Evolutionary conservation across 352 stramenopile genomes (phyloP).

Genomic region (Globisporangium cystogenes): DNA sequence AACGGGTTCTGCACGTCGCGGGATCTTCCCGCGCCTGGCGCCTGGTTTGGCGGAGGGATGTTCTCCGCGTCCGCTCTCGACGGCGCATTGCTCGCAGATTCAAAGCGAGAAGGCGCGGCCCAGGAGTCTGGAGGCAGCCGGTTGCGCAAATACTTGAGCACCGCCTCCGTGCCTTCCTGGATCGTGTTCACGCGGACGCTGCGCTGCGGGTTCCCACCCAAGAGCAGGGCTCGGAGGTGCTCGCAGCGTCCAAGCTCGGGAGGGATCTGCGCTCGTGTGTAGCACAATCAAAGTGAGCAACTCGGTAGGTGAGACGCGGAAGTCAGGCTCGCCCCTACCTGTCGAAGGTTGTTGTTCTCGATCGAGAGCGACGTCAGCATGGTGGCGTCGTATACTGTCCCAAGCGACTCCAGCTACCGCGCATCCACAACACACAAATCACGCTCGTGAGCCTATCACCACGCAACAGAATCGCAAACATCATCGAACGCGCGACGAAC

Average conservation of each 20-base stretch:
- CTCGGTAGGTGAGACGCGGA: background rate
- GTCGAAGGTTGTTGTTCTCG: conserved; percentile 79
- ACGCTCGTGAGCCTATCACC: background rate
- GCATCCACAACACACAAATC: background rate
- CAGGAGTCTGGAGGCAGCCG: conserved; percentile 29
- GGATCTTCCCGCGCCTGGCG: background rate
- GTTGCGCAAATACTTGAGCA: conserved; percentile 71
- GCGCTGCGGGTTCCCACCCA: conserved; percentile 75
- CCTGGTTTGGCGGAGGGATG: conserved; percentile 16
- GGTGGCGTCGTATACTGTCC: conserved; percentile 48
- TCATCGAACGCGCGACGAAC: conserved; percentile 19
- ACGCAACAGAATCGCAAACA: background rate
- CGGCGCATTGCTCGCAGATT: background rate
- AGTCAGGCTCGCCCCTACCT: conserved; percentile 23
- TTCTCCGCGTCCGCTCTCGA: conserved; percentile 9
- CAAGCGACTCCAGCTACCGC: conserved; percentile 49
- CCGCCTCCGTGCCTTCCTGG: conserved; percentile 59
- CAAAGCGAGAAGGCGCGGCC: conserved; percentile 1
- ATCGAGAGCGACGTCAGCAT: conserved; percentile 68
- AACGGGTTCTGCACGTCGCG: conserved; percentile 9
- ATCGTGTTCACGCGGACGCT: conserved; percentile 60
- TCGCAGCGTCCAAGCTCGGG: conserved; percentile 48
- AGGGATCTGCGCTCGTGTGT: conserved; percentile 46
- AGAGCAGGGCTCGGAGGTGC: conserved; percentile 50
- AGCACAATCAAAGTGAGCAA: background rate